A percentile compares a stretch with the other conserved stretches of the same genome.
Evolutionary conservation across 192 early-diverging fungal genomes (phyloP).

Genomic region (Backusella parvicylindrica): DNA sequence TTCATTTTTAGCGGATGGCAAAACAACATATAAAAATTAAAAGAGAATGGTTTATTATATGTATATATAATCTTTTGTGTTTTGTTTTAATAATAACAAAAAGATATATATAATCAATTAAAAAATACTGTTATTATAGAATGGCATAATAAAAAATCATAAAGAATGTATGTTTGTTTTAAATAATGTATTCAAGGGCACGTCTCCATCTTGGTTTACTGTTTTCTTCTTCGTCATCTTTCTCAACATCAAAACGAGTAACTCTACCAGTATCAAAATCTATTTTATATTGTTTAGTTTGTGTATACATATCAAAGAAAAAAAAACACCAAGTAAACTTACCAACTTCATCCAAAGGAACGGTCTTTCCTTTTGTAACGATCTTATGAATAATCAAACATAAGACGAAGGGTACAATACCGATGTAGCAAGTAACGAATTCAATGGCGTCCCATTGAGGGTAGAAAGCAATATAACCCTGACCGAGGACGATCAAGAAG

Average conservation of each 20-base stretch:
- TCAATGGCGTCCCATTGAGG: conserved; percentile 45
- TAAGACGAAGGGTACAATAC: conserved; percentile 54
- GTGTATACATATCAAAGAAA: too few species aligned
- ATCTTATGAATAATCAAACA: conserved; percentile 62
- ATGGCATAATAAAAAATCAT: neutral
- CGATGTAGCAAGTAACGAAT: conserved; percentile 64
- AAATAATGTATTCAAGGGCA: neutral
- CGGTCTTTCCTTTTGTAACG: conserved; percentile 40
- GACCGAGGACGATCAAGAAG: conserved; percentile 56
- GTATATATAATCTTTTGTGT: neutral
- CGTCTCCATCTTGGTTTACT: neutral
- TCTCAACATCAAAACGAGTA: conserved; percentile 17
- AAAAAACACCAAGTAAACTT: neutral
- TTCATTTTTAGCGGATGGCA: too few species aligned
- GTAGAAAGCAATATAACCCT: conserved; percentile 52
- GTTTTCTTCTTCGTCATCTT: conserved; percentile 15
- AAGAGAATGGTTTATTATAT: neutral
- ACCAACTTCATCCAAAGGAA: conserved; percentile 60
- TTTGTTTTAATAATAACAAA: neutral
- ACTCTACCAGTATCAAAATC: conserved; percentile 28
- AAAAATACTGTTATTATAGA: neutral
- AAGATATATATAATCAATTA: neutral
- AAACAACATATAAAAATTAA: neutral
- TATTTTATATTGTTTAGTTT: neutral
- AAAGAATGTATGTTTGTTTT: neutral